Evolutionary conservation across 805 yeast genomes (phyloP), one percentile per base, ranked within the genome.

Genomic region (Metschnikowia santaceciliae): DNA sequence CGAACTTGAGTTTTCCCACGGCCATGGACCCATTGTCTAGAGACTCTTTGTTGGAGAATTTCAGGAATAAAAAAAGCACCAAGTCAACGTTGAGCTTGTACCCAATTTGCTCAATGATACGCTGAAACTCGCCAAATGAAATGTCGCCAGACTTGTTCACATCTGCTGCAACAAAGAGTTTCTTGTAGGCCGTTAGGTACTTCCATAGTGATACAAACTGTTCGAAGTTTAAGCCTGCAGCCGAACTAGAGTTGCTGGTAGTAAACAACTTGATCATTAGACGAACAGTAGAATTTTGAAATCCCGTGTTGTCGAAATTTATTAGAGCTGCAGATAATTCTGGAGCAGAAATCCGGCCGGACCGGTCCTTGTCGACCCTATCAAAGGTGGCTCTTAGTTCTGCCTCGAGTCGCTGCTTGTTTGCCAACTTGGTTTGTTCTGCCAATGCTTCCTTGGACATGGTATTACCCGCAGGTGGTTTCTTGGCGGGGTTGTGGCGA

Each of bases 201-300:
- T 83, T 81, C 88, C 89, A 83, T 49, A 85, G 68, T 52, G 82
- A 81, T 47, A 79, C 80, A 59, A 85, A 85, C 65, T 85, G 90
- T 45, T 76, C 80, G 55, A 81, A 82, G 44, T 77, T 75, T 48
- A 71, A 58, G 6, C 62, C 60, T 2, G 64, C 48, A 5, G 61
- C 53, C 10, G 61, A 57, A 26, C 55, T 59, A 22, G 64, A 49
- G 22, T 57, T 54, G 33, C 61, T 51, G 30, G 56, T 57, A 57
- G 83, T 83, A 62, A 85, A 84, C 60, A 85, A 66, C 60, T 78
- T 76, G 53, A 84, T 79, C 86, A 85, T 83, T 34, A 84, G 67
- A 46, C 72, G 63, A 36, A 85, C 79, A 1, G 90, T 84, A 23
- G 80, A 76, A 15, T 79, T 74, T 56, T 80, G 79, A 62, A 85